A percentile compares a stretch with the other conserved stretches of the same genome.
Conservation (phyloP, 139 green algal species). For the Chlorella ohadii region DNA sequence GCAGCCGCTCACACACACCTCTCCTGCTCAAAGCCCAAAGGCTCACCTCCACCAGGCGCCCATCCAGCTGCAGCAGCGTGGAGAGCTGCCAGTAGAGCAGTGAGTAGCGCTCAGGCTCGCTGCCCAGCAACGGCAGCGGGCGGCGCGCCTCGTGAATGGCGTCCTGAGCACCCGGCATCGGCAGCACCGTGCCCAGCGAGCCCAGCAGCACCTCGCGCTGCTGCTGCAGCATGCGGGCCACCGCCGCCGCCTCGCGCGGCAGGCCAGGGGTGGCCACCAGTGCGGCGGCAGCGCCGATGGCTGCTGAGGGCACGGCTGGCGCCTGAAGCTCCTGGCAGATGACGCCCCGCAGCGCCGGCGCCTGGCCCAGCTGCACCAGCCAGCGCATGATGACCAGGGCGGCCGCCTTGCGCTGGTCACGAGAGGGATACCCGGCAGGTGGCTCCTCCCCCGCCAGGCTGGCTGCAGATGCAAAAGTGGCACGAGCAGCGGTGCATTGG, state of each 20-base stretch:
- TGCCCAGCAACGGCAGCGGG: neutral
- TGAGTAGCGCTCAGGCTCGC: neutral
- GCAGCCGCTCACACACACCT: neutral
- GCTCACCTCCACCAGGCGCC: slow-evolving; percentile 14
- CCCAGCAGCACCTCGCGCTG: slow-evolving; percentile 10
- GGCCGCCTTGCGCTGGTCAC: neutral
- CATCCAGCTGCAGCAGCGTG: neutral
- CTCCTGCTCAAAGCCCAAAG: neutral
- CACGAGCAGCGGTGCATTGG: too few species aligned
- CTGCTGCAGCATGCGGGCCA: slow-evolving; percentile 21
- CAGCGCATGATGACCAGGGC: neutral
- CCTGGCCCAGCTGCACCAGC: slow-evolving; percentile 22
- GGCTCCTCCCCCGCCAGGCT: neutral
- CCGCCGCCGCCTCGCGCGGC: neutral
- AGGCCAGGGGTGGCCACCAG: neutral
- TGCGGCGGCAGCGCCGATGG: neutral
- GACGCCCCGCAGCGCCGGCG: neutral
- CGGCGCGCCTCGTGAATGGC: neutral
- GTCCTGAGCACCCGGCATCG: neutral
- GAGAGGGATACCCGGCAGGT: neutral
- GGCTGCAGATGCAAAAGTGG: neutral
- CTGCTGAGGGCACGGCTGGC: neutral
- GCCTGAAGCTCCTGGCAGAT: slow-evolving; percentile 8
- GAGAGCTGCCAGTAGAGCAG: slow-evolving; percentile 27
- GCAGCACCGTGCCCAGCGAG: slow-evolving; percentile 5